phyloP scores from a whole-genome alignment of 75 land plant genomes.

The Cunninghamia lanceolata region DNA sequence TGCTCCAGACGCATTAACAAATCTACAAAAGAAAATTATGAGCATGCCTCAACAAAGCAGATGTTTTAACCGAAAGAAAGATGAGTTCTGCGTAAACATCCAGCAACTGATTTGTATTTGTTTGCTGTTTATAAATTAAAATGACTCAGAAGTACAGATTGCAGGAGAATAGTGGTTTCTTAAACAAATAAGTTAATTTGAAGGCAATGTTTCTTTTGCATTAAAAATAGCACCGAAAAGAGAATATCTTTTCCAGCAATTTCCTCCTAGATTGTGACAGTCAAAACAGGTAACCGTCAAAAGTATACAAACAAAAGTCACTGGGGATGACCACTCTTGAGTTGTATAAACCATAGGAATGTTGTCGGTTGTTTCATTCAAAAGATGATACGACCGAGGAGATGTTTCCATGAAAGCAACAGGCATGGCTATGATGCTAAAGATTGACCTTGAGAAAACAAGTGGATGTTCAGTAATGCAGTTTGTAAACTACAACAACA shows the following conservation, averaged over 20 bases:
- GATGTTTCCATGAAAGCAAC: neutral
- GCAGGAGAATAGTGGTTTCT: neutral
- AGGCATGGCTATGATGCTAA: neutral
- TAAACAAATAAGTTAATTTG: neutral
- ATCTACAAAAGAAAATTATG: conserved; percentile 37
- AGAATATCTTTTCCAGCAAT: neutral
- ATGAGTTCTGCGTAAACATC: too few species aligned
- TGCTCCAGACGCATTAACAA: conserved; percentile 77
- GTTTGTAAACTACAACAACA: neutral
- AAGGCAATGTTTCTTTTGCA: neutral
- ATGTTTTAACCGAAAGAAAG: neutral
- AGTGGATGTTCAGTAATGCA: neutral
- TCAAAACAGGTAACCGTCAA: neutral
- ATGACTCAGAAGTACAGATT: neutral
- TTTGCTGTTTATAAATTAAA: neutral
- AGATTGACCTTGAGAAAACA: neutral
- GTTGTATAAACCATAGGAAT: neutral
- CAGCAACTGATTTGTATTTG: neutral
- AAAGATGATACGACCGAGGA: neutral
- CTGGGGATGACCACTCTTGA: neutral
- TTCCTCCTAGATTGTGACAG: neutral
- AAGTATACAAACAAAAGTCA: neutral
- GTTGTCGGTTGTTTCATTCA: neutral
- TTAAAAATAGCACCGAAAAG: neutral
- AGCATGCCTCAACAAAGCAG: neutral